Evolutionary conservation across 306 rosid species (phyloP), one percentile per base, ranked within the genome.

Genomic region (Fragaria nilgerrensis): DNA sequence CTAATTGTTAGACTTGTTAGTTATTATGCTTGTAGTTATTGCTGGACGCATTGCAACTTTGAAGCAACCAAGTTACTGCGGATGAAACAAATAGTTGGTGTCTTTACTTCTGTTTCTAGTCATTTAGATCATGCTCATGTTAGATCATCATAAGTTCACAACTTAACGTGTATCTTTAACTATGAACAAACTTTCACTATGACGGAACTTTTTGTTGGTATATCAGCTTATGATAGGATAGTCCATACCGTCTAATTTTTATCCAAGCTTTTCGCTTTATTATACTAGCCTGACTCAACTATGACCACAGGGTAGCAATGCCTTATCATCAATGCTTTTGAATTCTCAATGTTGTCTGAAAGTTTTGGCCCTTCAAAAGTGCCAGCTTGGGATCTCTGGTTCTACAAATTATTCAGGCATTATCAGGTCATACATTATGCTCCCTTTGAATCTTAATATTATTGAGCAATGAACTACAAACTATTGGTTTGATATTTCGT

Each of bases 341-440:
- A 91, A 86, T 82, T 85, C 92, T 58, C 86, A 81, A 58, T 95
- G 97, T 85, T 81, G 89, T 85, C 80, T 92, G 36, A 92, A 82
- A 86, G 86, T 87, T 81, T 81, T 95, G 96, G 82, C 82, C 69
- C 93, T 95, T 70, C 79, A 81, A 78, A 90, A 89, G 80, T 95
- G 98, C 78, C 91, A 84, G 84, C 91, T 92, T 71, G 93, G 96
- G 75, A 85, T 82, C 61, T 85, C 81, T 58, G 97, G 97, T 92
- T 77, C 89, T 89, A 66, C 91, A 66, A 74, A 82, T 95, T 53
- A 77, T 90, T 73, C 87, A 95, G 85, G 89, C 96, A 49, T 79
- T 92, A 66, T 78, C 89, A 78, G 98, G 98, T 95, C 48, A 36
- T 83, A 78, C 67, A 52, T 76, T 9, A 50, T 66, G 66, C 49